Evolutionary conservation across 2,329 filamentous ascomycete species (phyloP), one percentile per base, ranked within the genome.

Genomic region (Penicillium sp.): DNA sequence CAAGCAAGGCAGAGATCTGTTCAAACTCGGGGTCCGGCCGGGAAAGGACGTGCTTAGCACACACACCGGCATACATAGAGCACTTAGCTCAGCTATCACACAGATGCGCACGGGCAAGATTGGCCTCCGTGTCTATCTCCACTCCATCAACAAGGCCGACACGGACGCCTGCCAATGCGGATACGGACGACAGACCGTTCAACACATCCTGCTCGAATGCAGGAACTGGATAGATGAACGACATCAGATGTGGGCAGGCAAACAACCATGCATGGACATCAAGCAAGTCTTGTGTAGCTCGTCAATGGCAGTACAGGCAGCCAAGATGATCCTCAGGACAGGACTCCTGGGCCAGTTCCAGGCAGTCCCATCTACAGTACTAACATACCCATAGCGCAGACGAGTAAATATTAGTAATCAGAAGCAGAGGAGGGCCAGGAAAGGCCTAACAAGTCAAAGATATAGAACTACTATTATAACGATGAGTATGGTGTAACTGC

Each of bases 201-300:
- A n/a, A 41, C 29, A 44, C 51, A 44, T 44, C 51, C 51, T 44
- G 31, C 31, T 44, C 13, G 51, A 54, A 54, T 54, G 35, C 51
- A 23, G 51, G 31, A 54, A 44, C 51, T 54, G 51, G 51, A 15
- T 44, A n/a, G 51, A 44, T 11, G 29, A 35, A 23, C 21, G 51
- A 44, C 51, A 54, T 41, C 23, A n/a, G 6, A 44, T 54, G 19
- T 26, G 51, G 51, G 51, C 51, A 54, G 31, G 51, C 51, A 44
- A 54, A 21, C 31, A 41, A 35, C 35, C 31, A 54, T 54, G 51
- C 51, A 54, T 54, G n/a, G 31, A 54, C 29, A 54, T 54, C 31
- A 54, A 44, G 51, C 35, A 38, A 38, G 35, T 54, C 21, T 29
- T 31, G n/a, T 52, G 49, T 52, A 52, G 49, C 49, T 35, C 19